Evolutionary conservation across 2,329 filamentous ascomycete genomes (phyloP).

Genomic region (Aspergillus chevalieri): DNA sequence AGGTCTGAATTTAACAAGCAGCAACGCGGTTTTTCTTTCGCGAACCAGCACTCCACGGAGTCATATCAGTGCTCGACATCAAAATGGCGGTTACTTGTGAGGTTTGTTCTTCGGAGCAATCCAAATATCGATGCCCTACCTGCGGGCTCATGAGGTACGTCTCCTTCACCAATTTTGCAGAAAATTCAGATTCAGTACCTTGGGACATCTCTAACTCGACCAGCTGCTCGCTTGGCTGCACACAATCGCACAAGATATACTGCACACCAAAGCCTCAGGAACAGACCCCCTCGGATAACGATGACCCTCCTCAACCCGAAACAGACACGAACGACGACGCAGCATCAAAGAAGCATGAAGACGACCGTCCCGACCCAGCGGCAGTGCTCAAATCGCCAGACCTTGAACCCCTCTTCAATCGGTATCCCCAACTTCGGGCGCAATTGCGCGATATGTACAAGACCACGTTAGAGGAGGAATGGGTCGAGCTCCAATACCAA

Average conservation of each 20-base stretch:
- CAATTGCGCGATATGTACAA: slow-evolving; percentile 40
- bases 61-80: not conserved
- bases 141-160: slow-evolving; percentile 34
- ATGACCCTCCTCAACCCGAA: not conserved
- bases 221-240: slow-evolving; percentile 44
- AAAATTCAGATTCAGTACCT: too few relatives aligned
- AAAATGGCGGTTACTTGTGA: slow-evolving; percentile 31
- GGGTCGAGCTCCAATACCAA: slow-evolving; percentile 26
- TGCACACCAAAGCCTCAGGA: slow-evolving; percentile 29
- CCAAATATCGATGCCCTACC: slow-evolving; percentile 36
- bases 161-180: not conserved
- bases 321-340: slow-evolving; percentile 7
- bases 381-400: slow-evolving; percentile 23
- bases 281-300: not conserved
- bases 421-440: slow-evolving; percentile 33
- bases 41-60: not conserved
- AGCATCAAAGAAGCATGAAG: not conserved
- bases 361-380: slow-evolving; percentile 1
- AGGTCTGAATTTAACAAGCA: not conserved
- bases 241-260: slow-evolving; percentile 39
- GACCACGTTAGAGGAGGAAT: slow-evolving; percentile 35
- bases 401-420: slow-evolving; percentile 33
- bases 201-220: not conserved
- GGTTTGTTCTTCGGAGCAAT: slow-evolving; percentile 32
- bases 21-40: not conserved